Evolutionary conservation across 1,139 yeast species (phyloP).

Genomic region (Suhomyces bribrorum): DNA sequence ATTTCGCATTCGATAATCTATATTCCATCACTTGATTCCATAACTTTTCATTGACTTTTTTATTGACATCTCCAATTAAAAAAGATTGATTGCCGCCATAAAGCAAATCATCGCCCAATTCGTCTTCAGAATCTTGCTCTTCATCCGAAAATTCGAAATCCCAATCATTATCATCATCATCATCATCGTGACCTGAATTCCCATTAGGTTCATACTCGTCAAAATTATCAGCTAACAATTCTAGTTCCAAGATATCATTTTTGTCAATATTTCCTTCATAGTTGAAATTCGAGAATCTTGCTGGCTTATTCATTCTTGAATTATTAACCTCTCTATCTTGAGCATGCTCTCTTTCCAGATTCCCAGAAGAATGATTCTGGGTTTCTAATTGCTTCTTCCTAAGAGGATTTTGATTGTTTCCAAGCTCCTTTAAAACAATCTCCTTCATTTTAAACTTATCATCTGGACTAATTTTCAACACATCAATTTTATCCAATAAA

Average conservation of each 20-base stretch:
- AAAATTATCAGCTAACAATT: constrained; percentile 54
- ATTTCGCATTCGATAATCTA: constrained; percentile 16
- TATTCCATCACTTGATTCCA: constrained; percentile 34
- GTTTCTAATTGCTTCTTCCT: not conserved
- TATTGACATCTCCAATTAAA: constrained; percentile 15
- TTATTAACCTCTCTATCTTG: too few relatives aligned
- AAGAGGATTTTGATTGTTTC: not conserved
- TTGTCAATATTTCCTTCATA: constrained; percentile 3
- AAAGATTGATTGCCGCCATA: constrained; percentile 22
- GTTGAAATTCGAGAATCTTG: too few relatives aligned
- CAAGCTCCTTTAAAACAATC: constrained; percentile 20
- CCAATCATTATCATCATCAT: constrained; percentile 11
- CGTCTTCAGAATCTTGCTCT: constrained; percentile 22
- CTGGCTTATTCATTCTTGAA: too few relatives aligned
- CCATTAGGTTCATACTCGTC: constrained; percentile 36
- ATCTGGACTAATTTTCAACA: constrained; percentile 45
- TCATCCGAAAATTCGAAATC: too few relatives aligned
- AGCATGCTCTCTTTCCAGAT: too few relatives aligned
- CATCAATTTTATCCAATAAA: constrained; percentile 31
- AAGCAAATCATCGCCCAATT: constrained; percentile 28
- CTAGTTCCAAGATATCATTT: constrained; percentile 39
- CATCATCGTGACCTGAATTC: constrained; percentile 22
- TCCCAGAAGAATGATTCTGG: not conserved
- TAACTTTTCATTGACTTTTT: constrained; percentile 24
- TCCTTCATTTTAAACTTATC: constrained; percentile 51